Evolutionary conservation across 192 early-diverging fungal genomes (phyloP), one percentile per base, ranked within the genome.

Genomic region (Helicostylum pulchrum): DNA sequence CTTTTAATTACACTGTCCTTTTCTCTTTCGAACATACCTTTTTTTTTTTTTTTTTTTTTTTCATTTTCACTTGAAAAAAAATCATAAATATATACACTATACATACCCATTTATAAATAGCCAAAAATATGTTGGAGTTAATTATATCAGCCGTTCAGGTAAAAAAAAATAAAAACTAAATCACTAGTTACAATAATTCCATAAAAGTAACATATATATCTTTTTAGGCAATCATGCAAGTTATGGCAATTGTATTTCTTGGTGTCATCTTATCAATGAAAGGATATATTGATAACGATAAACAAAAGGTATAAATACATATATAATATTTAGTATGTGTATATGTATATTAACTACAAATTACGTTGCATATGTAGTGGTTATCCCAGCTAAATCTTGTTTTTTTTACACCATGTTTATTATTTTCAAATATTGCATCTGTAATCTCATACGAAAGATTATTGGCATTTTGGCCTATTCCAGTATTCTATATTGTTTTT

Each of bases 361-460:
- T 55, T 26, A 31, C 26, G 26, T 53, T 45, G 7, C 10, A 50
- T 23, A 11, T 19, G 10, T 66, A 84, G 82, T 78, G 78, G 59
- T 57, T 84, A 54, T 81, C 82, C 14, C 67, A 71, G 51, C 67
- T 91, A 30, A 91, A 88, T 74, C 61, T 91, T 50, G 80, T 79
- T 59, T 87, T 88, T 58, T 83, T 91, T 77, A 91, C 89, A 43
- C 89, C 89, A 0, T 87, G 87, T 59, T 80, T 91, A 20, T 71
- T 91, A 31, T 91, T 91, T 47, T 83, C 88, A 39, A 91, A 87
- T 45, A 89, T 91, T 66, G 85, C 85, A 4, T 83, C 85, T 50
- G 78, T 83, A 10, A 80, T 91, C 46, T 83, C 82, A 50, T 80
- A 83, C 55, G 76, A 66, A 32, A 78, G 85, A 23, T 76, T 91